These are phyloP conservation scores for Exophiala sp. DNA, from an alignment of 2,329 filamentous ascomycete genomes.

Conservation along the genomic window DNA sequence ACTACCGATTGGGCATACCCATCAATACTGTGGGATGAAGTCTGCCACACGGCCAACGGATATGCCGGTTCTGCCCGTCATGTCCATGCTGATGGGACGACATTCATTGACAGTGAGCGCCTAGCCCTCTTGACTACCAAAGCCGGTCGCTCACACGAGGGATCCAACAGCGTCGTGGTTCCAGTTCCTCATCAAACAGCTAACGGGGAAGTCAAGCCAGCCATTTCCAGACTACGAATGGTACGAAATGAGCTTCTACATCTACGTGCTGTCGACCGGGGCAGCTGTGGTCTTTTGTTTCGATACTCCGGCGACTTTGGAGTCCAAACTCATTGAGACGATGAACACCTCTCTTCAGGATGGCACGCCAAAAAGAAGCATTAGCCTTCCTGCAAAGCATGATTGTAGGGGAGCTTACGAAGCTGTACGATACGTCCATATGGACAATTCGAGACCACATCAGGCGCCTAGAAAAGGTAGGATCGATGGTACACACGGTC, in stretches of 20 bases:
- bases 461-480: conserved; percentile 32
- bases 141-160: neutral
- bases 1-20: conserved; percentile 13
- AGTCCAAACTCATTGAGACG: conserved; percentile 1
- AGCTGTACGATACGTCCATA: conserved; percentile 31
- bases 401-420: conserved; percentile 25
- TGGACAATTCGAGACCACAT: conserved; percentile 33
- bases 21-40: conserved; percentile 13
- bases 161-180: conserved; percentile 26
- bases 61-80: conserved; percentile 7
- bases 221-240: conserved; percentile 18
- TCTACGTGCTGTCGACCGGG: conserved; percentile 7
- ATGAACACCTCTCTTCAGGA: conserved; percentile 3
- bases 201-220: neutral
- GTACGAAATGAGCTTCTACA: conserved; percentile 28
- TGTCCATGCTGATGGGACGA: conserved; percentile 4
- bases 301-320: conserved; percentile 15
- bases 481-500: too few relatives aligned
- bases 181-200: conserved; percentile 26
- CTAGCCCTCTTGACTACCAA: too few relatives aligned
- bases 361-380: neutral
- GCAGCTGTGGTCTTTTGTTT: conserved; percentile 15
- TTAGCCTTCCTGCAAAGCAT: conserved; percentile 26
- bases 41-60: conserved; percentile 14
- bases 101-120: neutral